Conservation (phyloP, 2,329 filamentous ascomycete species). For the Trichoderma citrinoviride region DNA sequence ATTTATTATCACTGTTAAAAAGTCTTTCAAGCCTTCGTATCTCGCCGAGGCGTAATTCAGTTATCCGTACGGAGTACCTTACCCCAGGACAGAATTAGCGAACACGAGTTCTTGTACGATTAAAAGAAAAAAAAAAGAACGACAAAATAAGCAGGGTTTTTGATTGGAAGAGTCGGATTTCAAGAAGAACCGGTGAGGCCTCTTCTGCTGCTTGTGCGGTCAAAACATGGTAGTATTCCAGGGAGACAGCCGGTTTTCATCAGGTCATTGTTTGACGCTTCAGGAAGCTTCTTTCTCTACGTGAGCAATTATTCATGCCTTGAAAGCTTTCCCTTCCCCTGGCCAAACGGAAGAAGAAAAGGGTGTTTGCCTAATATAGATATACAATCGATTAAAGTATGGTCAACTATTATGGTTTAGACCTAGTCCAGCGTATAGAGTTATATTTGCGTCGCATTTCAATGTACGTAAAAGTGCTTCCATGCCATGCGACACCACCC, state of each 20-base stretch:
- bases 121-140: background rate
- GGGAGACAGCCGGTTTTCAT: background rate
- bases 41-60: background rate
- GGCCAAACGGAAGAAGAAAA: background rate
- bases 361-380: background rate
- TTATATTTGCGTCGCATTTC: background rate
- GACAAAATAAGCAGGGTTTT: background rate
- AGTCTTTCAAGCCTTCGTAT: background rate
- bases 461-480: background rate
- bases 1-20: too few relatives aligned
- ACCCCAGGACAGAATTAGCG: background rate
- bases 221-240: background rate
- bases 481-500: background rate
- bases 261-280: background rate
- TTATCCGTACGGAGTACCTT: background rate
- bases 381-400: background rate
- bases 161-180: too few relatives aligned
- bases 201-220: background rate
- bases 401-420: background rate
- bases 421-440: background rate
- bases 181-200: background rate
- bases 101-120: background rate
- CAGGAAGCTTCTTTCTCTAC: background rate
- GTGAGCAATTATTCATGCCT: background rate
- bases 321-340: too few relatives aligned